Evolutionary conservation across 768 basidiomycete species (phyloP), one percentile per base, ranked within the genome.

Genomic region (Panellus pusillus): DNA sequence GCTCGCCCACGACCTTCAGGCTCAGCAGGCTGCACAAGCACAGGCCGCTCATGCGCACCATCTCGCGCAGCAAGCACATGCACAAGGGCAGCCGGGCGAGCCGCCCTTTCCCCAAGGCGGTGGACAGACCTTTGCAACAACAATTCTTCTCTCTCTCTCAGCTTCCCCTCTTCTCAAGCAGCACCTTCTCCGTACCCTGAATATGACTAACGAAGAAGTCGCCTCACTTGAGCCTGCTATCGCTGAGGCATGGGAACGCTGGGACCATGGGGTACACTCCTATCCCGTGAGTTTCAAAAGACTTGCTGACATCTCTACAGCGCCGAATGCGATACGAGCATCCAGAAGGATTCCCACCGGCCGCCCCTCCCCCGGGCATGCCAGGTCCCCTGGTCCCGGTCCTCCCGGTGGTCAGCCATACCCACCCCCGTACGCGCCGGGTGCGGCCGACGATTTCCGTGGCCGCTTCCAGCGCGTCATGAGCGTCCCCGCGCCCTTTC

Each of bases 161-260:
- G 89, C 82, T 63, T 81, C 84, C 0, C 87, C 86, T 8, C 69
- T 85, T 49, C 72, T 91, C 58, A 93, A 90, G 70, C 82, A 83
- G 52, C 87, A 91, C 61, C 73, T 91, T 27, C 68, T 92, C 29
- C 82, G 87, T 44, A 83, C 81, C 6, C 72, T 93, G 44, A 78
- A 80, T 58, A 85, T 92, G 81, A 82, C 87, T 27, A 83, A 82
- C 69, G 89, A 91, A 47, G 91, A 93, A 63, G 77, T 93, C 15
- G 83, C 83, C 3, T 83, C 86, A 9, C 71, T 93, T 45, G 87
- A 92, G 64, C 87, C 89, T 24, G 74, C 90, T 61, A 86, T 93
- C 42, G 89, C 91, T 6, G 84, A 87, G 41, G 89, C 89, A 15
- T 93, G 89, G 80, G 91, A 93, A 53, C 85, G 87, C 37, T 93